These are phyloP conservation scores for Cercospora sp. DNA, from an alignment of 2,329 filamentous ascomycete species.

Conservation along the genomic window DNA sequence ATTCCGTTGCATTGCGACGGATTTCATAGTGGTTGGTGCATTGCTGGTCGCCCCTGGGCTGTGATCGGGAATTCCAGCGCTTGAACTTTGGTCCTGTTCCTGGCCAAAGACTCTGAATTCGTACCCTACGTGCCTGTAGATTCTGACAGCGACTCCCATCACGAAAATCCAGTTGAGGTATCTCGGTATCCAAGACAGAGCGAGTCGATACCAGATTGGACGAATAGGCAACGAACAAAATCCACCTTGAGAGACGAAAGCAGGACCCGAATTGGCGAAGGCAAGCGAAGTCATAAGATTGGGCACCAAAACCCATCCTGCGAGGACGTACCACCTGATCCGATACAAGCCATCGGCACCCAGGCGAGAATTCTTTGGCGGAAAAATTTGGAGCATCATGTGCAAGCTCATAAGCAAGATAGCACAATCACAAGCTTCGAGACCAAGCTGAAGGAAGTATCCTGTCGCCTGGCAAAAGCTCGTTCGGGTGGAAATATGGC, in stretches of 20 bases:
- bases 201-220: slow-evolving; percentile 68
- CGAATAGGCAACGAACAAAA: slow-evolving; percentile 69
- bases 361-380: slow-evolving; percentile 45
- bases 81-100: slow-evolving; percentile 32
- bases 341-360: slow-evolving; percentile 67
- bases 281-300: slow-evolving; percentile 61
- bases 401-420: slow-evolving; percentile 74
- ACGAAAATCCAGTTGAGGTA: slow-evolving; percentile 68
- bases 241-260: slow-evolving; percentile 63
- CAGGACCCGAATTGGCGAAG: slow-evolving; percentile 57
- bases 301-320: slow-evolving; percentile 59
- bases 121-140: slow-evolving; percentile 66
- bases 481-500: slow-evolving; percentile 33
- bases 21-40: slow-evolving; percentile 5
- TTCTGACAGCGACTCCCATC: slow-evolving; percentile 63
- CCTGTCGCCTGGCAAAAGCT: slow-evolving; percentile 35
- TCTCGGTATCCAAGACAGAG: slow-evolving; percentile 70
- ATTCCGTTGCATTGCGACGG: slow-evolving; percentile 13
- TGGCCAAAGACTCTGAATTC: slow-evolving; percentile 45
- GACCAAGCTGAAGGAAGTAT: slow-evolving; percentile 33
- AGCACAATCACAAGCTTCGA: slow-evolving; percentile 57
- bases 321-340: slow-evolving; percentile 62
- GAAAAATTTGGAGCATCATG: slow-evolving; percentile 70
- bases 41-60: slow-evolving; percentile 4
- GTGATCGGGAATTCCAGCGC: slow-evolving; percentile 17